Evolutionary conservation across 1,284 basidiomycete genomes (phyloP).

Genomic region (Cutaneotrichosporon mucoides): DNA sequence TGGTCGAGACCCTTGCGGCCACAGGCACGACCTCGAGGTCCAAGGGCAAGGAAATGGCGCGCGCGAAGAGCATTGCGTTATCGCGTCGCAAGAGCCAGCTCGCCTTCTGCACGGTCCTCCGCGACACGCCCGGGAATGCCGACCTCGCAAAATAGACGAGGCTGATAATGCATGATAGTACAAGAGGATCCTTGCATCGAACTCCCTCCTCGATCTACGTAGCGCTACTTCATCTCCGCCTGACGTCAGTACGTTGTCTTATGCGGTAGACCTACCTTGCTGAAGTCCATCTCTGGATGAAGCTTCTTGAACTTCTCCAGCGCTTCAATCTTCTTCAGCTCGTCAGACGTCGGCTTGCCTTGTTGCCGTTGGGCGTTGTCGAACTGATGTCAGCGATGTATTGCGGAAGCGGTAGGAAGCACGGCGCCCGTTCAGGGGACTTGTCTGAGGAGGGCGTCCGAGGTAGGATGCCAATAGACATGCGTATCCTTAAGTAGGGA

Average conservation of each 20-base stretch:
- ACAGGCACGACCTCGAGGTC: too few species aligned
- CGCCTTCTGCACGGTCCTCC: neutral
- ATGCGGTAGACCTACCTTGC: slow-evolving; percentile 59
- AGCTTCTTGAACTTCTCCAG: slow-evolving; percentile 81
- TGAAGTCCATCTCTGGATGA: slow-evolving; percentile 93
- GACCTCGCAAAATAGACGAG: neutral
- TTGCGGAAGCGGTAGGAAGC: too few species aligned
- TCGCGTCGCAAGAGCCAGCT: neutral
- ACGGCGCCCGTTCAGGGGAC: too few species aligned
- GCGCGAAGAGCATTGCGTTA: neutral
- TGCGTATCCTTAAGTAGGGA: too few species aligned
- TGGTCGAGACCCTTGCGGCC: too few species aligned
- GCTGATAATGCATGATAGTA: neutral
- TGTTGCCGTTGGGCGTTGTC: slow-evolving; percentile 98
- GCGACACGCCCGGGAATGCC: neutral
- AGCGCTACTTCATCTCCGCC: slow-evolving; percentile 20
- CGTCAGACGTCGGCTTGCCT: slow-evolving; percentile 90
- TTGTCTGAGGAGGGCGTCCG: too few species aligned
- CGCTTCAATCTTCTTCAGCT: slow-evolving; percentile 82
- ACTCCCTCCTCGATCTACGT: too few species aligned
- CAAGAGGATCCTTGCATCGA: neutral
- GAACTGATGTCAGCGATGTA: slow-evolving; percentile 57
- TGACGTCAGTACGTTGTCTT: neutral
- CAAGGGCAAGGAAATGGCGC: neutral
- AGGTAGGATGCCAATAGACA: too few species aligned